Evolutionary conservation across 805 yeast genomes (phyloP), one percentile per base, ranked within the genome.

Genomic region (Barnettozyma californica): DNA sequence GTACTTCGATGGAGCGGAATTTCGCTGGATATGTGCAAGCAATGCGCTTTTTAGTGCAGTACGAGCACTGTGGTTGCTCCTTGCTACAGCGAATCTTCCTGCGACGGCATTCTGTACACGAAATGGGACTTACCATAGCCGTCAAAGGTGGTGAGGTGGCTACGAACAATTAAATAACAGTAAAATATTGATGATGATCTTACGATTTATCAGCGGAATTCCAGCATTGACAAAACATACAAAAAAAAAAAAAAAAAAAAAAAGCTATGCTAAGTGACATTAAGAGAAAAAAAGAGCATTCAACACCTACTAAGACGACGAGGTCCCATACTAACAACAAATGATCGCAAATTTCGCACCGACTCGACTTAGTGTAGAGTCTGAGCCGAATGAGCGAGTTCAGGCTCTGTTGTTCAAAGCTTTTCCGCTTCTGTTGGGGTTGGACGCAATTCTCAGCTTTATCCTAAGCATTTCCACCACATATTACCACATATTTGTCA

Each of bases 91-190:
- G 49, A 46, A 60, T 57, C 51, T 60, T 60, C 3, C 64, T 35
- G 1, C 63, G 49, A 23, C 64, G 53, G 44, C 64, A 60, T 48
- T 59, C 62, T 20, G 53, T 55, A 36, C 64, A 59, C 1, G 61
- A 57, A 13, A 60, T 54, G 0, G 64, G 63, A 18, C 38, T 35
- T 2, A 9, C 13, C 38, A 35, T 35, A 11, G 21, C 5, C 9
- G 38, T 16, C 21, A 11, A 9, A 10, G 21, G 3, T 9, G 11
- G 38, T n/a, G 38, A 35, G 38, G 16, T 18, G n/a, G n/a, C n/a
- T n/a, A n/a, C n/a, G n/a, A n/a, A n/a, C n/a, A n/a, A n/a, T n/a
- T n/a, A n/a, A n/a, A n/a, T n/a, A n/a, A n/a, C n/a, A n/a, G n/a
- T n/a, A n/a, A n/a, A n/a, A n/a, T n/a, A n/a, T n/a, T n/a, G n/a